A percentile compares a stretch with the other conserved stretches of the same genome.
Evolutionary conservation across 164 flowering plant genomes (phyloP).

Genomic region (Dillenia turbinata): DNA sequence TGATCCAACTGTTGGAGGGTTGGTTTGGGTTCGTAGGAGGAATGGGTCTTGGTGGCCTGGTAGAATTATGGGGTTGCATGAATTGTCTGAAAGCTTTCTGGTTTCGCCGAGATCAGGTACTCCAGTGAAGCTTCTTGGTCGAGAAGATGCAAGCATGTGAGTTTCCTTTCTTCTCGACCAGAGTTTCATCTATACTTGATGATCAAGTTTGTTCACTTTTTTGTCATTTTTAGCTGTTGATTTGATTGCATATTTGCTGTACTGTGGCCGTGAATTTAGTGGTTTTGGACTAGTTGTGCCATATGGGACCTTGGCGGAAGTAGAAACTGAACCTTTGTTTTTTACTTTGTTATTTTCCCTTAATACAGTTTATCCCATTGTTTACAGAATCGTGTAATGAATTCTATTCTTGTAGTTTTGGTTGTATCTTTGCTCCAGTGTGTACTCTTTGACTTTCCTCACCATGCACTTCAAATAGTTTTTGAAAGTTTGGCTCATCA

Average conservation of each 20-base stretch:
- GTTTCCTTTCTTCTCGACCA: slow-evolving; percentile 18
- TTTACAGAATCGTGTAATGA: too few relatives aligned
- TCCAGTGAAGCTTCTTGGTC: slow-evolving; percentile 89
- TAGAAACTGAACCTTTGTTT: too few relatives aligned
- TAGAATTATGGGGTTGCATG: slow-evolving; percentile 66
- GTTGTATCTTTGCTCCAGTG: too few relatives aligned
- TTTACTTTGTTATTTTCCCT: too few relatives aligned
- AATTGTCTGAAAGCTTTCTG: slow-evolving; percentile 51
- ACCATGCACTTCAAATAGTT: too few relatives aligned
- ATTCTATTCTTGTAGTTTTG: too few relatives aligned
- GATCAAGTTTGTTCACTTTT: not conserved
- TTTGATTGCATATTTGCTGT: not conserved
- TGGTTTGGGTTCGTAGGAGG: slow-evolving; percentile 88
- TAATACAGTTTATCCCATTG: too few relatives aligned
- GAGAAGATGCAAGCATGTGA: slow-evolving; percentile 87
- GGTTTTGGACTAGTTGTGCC: not conserved
- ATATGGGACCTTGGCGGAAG: too few relatives aligned
- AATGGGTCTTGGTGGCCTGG: slow-evolving; percentile 99
- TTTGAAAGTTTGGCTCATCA: too few relatives aligned
- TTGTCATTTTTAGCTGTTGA: not conserved
- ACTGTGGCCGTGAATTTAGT: not conserved
- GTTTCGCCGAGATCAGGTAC: slow-evolving; percentile 66
- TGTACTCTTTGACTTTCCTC: too few relatives aligned
- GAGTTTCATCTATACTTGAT: not conserved
- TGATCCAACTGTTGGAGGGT: slow-evolving; percentile 57